phyloP scores from a whole-genome alignment of 805 yeast species.

The Tetrapisispora pingtungensis region DNA sequence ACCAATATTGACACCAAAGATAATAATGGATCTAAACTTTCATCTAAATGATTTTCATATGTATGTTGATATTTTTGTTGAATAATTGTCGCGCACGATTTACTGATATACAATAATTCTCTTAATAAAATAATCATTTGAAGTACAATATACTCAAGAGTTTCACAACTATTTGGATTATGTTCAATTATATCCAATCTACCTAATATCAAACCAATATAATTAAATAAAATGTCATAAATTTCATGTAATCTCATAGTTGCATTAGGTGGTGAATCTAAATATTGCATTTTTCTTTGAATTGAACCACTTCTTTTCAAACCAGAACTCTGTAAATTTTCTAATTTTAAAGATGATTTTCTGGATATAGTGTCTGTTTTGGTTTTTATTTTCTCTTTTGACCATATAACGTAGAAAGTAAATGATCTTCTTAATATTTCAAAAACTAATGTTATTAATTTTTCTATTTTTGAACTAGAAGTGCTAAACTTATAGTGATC shows the following conservation, averaged over 20 bases:
- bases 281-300: conserved; percentile 31
- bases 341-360: neutral
- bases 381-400: conserved; percentile 42
- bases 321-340: neutral
- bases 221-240: conserved; percentile 46
- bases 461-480: conserved; percentile 46
- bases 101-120: conserved; percentile 54
- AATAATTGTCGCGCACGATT: conserved; percentile 33
- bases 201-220: conserved; percentile 62
- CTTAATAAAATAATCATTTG: conserved; percentile 56
- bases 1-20: conserved; percentile 57
- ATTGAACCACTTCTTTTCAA: neutral
- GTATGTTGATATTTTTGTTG: conserved; percentile 24
- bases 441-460: conserved; percentile 51
- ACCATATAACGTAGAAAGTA: conserved; percentile 62
- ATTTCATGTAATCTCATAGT: conserved; percentile 55
- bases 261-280: conserved; percentile 50
- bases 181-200: conserved; percentile 69
- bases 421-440: conserved; percentile 60
- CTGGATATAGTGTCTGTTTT: neutral
- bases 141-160: conserved; percentile 54
- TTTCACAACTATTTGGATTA: conserved; percentile 58
- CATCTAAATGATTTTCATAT: conserved; percentile 26
- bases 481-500: conserved; percentile 62
- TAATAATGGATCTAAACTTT: conserved; percentile 46